These are phyloP conservation scores for Abrus precatorius DNA, from an alignment of 306 rosid genomes.

Conservation along the genomic window DNA sequence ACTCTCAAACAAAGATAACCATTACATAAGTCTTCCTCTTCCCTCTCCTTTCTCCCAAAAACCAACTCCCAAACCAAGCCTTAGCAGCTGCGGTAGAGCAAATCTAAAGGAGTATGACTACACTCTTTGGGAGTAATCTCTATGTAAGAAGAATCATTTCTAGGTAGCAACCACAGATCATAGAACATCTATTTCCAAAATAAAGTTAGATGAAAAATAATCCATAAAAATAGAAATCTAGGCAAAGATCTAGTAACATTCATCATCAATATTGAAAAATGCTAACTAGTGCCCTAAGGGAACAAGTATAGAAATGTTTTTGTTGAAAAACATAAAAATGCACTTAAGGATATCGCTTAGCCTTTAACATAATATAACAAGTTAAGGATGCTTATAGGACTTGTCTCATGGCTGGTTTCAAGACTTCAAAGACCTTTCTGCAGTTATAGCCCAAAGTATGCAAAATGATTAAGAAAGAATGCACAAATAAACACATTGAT, in stretches of 20 bases:
- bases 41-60: no score
- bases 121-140: neutral
- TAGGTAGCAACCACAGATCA: constrained; percentile 13
- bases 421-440: neutral
- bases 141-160: neutral
- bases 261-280: neutral
- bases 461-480: neutral
- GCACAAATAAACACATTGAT: neutral
- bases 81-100: no score
- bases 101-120: no score
- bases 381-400: neutral
- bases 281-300: no score
- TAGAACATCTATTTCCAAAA: neutral
- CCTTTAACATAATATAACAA: neutral
- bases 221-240: neutral
- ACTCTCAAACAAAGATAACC: no score
- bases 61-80: no score
- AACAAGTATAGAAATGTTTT: no score
- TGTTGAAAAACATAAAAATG: no score
- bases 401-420: neutral
- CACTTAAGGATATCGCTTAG: no score
- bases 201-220: neutral
- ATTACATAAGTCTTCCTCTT: no score
- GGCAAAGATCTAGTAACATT: neutral
- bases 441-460: neutral